Evolutionary conservation across 768 basidiomycete species (phyloP), one percentile per base, ranked within the genome.

Genomic region (Tulasnella sp.): DNA sequence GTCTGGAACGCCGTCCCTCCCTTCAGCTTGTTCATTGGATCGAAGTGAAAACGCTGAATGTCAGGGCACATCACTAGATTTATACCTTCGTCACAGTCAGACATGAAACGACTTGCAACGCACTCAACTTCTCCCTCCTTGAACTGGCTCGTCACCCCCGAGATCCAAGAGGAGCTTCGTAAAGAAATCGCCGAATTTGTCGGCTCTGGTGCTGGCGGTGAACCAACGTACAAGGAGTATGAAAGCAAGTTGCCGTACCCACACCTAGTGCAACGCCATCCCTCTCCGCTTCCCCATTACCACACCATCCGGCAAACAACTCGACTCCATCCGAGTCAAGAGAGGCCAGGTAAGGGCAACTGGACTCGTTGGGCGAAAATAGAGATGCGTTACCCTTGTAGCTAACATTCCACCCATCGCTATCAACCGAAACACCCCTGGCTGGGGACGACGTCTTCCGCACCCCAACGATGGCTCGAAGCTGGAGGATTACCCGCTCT

Each of bases 241-340:
- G 82, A 84, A 78, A 76, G 74, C 12, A 83, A 81, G 69, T 80
- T 86, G 71, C 81, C 82, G 37, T 85, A 82, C 79, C 80, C 84
- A 84, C 67, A 85, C 83, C 52, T 83, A 86, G 80, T 84, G 85
- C 79, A 85, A 86, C 78, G 80, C 85, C 31, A 80, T 86, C 73
- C 85, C 86, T 9, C 84, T 86, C 38, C 80, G 80, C 64, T 79
- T 78, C 54, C 83, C 86, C 3, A 86, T 70, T 58, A 71, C 67
- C 82, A 80, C 38, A 29, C 34, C 75, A 79, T 14, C 81, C 58
- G 83, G 83, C 22, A 71, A 78, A 68, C 78, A 78, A 29, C 75
- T 84, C 40, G 77, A 68, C 17, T 77, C 79, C 19, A 74, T 86
- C 54, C 80, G 78, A 25, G 79, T 86, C 25, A 78, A 78, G 72